These are phyloP conservation scores for Cladosporium sp. DNA, from an alignment of 2,329 filamentous ascomycete species.

Conservation along the genomic window DNA sequence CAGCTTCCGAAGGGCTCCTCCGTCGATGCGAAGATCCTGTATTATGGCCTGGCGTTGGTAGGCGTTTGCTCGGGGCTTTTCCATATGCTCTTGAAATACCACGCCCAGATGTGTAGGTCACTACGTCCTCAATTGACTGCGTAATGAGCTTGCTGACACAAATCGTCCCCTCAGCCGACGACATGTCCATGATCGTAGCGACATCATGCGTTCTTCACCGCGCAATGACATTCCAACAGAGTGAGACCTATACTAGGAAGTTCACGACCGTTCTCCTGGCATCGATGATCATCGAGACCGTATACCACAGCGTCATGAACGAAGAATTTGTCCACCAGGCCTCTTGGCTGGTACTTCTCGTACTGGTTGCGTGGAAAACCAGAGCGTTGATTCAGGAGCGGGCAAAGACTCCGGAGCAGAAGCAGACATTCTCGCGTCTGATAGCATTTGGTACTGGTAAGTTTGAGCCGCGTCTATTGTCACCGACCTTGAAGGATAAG, in stretches of 20 bases:
- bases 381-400: not conserved
- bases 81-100: not conserved
- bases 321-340: not conserved
- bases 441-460: not conserved
- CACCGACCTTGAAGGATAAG: too few relatives aligned
- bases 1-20: not conserved
- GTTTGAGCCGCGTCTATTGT: not conserved
- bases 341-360: not conserved
- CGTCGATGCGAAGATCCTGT: not conserved
- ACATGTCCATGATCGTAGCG: not conserved
- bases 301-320: not conserved
- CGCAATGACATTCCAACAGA: not conserved
- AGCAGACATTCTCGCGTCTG: not conserved
- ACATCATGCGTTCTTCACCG: not conserved
- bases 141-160: not conserved
- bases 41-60: not conserved
- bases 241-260: not conserved
- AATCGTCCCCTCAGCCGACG: not conserved
- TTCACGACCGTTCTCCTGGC: not conserved
- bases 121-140: too few relatives aligned
- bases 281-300: not conserved
- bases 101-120: not conserved
- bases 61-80: not conserved
- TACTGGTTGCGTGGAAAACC: not conserved
- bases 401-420: not conserved